A percentile compares a stretch with the other conserved stretches of the same genome.
phyloP scores from a whole-genome alignment of 208 protist species.

The Endotrypanum monterogeii region DNA sequence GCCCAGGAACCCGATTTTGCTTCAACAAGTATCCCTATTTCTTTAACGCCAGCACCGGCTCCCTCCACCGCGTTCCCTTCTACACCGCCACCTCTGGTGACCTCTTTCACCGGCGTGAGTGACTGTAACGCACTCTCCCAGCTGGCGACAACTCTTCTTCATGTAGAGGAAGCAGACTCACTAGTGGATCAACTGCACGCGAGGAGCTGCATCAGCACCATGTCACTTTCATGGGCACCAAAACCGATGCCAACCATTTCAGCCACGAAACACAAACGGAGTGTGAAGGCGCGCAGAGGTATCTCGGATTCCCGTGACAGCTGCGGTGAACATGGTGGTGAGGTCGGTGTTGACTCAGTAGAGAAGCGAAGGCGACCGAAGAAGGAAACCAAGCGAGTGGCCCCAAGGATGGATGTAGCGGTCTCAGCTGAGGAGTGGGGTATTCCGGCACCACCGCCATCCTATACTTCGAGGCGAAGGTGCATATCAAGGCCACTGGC shows the following conservation, averaged over 20 bases:
- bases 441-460: background rate
- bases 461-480: background rate
- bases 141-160: conserved; percentile 7
- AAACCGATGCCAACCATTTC: conserved; percentile 3
- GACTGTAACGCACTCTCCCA: conserved; percentile 4
- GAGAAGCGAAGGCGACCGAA: background rate
- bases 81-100: background rate
- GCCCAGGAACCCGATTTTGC: background rate
- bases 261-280: background rate
- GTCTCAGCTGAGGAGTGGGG: background rate
- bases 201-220: background rate
- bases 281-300: background rate
- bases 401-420: background rate
- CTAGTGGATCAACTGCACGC: background rate
- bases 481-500: background rate
- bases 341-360: background rate
- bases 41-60: background rate
- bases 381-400: conserved; percentile 1
- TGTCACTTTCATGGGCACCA: conserved; percentile 17
- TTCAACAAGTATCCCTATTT: background rate
- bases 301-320: background rate
- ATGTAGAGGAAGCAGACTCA: background rate
- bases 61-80: background rate
- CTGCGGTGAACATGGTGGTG: background rate
- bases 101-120: background rate